These are phyloP conservation scores for Inga leiocalycina DNA, from an alignment of 306 rosid species.

Conservation along the genomic window DNA sequence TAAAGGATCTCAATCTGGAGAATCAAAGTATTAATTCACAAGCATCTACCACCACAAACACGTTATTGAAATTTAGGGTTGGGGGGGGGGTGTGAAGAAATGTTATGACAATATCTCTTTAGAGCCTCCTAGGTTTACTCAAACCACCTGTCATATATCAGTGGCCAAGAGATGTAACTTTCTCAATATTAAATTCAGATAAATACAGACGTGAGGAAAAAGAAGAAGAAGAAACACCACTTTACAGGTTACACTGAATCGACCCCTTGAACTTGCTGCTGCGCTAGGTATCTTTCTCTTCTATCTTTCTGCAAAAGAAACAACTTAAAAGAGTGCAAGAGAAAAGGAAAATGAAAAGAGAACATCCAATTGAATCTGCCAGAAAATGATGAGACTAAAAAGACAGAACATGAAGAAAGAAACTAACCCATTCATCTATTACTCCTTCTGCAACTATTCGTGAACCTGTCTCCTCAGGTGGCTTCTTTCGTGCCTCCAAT, in stretches of 20 bases:
- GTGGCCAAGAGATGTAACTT: conserved; percentile 37
- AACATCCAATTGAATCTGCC: conserved; percentile 9
- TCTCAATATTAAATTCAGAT: conserved; percentile 35
- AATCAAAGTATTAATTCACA: conserved; percentile 30
- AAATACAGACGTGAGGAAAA: conserved; percentile 23
- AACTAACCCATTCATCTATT: conserved; percentile 95
- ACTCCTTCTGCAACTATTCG: conserved; percentile 83
- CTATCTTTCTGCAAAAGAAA: conserved; percentile 79
- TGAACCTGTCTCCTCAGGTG: conserved; percentile 77
- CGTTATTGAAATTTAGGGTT: conserved; percentile 5
- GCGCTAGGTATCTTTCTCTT: conserved; percentile 91
- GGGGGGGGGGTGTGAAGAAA: neutral
- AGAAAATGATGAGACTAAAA: conserved; percentile 6
- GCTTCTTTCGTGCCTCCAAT: conserved; percentile 74
- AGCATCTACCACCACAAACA: conserved; percentile 23
- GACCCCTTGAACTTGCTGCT: conserved; percentile 85
- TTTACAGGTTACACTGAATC: conserved; percentile 68
- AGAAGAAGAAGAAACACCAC: conserved; percentile 29
- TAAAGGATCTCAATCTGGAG: neutral
- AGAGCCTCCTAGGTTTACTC: conserved; percentile 28
- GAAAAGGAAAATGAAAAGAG: neutral
- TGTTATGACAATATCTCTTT: conserved; percentile 26
- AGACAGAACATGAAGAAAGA: neutral
- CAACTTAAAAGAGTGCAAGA: neutral
- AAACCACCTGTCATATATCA: conserved; percentile 36